Percentiles rank a stretch among this genome's conserved stretches.
Evolutionary conservation across 768 basidiomycete genomes (phyloP).

Genomic region (Lyophyllum atratum): DNA sequence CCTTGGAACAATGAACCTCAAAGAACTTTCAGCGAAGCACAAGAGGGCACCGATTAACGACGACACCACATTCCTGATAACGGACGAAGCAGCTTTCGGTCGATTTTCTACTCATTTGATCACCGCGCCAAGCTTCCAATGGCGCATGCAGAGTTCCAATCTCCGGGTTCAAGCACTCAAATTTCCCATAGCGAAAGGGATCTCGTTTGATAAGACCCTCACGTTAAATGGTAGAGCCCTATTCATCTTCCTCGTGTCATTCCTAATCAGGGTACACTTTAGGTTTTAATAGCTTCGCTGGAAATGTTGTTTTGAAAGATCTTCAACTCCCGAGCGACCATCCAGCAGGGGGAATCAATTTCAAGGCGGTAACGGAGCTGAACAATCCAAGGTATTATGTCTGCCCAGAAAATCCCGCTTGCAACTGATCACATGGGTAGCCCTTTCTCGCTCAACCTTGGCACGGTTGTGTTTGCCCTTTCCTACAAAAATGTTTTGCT

Average conservation of each 20-base stretch:
- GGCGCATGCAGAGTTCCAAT: conserved; percentile 58
- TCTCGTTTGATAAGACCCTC: conserved; percentile 63
- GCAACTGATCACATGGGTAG: conserved; percentile 28
- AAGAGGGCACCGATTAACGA: conserved; percentile 67
- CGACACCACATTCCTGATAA: conserved; percentile 57
- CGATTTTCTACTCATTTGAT: conserved; percentile 65
- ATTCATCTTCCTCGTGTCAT: background rate
- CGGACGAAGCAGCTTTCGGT: conserved; percentile 58
- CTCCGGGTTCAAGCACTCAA: conserved; percentile 65
- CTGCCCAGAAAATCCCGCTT: background rate
- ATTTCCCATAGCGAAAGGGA: conserved; percentile 66
- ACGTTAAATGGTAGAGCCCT: conserved; percentile 49
- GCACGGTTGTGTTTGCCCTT: conserved; percentile 65
- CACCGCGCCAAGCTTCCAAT: conserved; percentile 66
- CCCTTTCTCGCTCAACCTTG: conserved; percentile 70
- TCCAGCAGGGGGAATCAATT: conserved; percentile 68
- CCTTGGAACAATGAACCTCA: conserved; percentile 57
- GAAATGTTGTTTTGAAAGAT: conserved; percentile 54
- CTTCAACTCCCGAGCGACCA: conserved; percentile 68
- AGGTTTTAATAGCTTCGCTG: conserved; percentile 67
- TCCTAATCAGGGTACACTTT: background rate
- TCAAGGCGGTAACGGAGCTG: conserved; percentile 55
- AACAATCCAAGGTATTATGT: conserved; percentile 54
- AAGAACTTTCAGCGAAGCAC: conserved; percentile 46
- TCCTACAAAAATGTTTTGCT: conserved; percentile 57